These are phyloP conservation scores for Exophiala sp. DNA, from an alignment of 2,329 filamentous ascomycete species.

Conservation along the genomic window DNA sequence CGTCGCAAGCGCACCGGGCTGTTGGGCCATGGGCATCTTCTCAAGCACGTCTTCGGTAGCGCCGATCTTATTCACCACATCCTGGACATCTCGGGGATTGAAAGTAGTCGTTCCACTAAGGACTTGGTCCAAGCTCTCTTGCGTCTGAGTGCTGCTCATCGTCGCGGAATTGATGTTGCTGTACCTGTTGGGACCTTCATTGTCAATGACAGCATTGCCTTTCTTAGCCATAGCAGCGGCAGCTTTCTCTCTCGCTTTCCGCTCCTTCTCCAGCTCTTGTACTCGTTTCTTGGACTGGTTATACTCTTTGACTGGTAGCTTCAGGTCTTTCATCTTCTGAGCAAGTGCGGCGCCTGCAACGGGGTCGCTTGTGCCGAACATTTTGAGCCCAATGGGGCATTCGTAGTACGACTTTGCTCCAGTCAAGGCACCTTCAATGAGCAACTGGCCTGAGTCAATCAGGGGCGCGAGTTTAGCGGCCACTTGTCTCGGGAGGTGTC, in stretches of 20 bases:
- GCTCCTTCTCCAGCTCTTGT: conserved; percentile 53
- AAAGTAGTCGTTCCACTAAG: conserved; percentile 54
- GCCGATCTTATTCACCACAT: conserved; percentile 67
- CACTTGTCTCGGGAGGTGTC: conserved; percentile 67
- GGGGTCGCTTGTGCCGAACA: conserved; percentile 66
- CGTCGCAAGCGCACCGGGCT: conserved; percentile 64
- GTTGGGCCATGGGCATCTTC: conserved; percentile 67
- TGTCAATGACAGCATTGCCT: conserved; percentile 20
- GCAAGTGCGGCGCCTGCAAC: conserved; percentile 55
- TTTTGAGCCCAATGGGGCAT: conserved; percentile 65
- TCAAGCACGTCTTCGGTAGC: conserved; percentile 67
- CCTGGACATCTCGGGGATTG: conserved; percentile 61
- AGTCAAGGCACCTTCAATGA: conserved; percentile 66
- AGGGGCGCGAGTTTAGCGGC: conserved; percentile 66
- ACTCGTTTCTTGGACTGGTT: conserved; percentile 51
- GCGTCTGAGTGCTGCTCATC: conserved; percentile 15
- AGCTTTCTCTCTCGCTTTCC: conserved; percentile 32
- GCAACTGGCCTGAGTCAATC: conserved; percentile 55
- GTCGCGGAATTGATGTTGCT: conserved; percentile 34
- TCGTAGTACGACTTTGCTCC: conserved; percentile 66
- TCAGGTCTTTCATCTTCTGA: conserved; percentile 60
- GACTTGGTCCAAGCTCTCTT: conserved; percentile 56
- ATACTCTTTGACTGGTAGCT: conserved; percentile 54
- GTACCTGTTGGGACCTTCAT: conserved; percentile 31
- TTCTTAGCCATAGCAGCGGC: conserved; percentile 20